These are phyloP conservation scores for Fraxinus americana DNA, from an alignment of 257 asterid genomes.

Conservation along the genomic window DNA sequence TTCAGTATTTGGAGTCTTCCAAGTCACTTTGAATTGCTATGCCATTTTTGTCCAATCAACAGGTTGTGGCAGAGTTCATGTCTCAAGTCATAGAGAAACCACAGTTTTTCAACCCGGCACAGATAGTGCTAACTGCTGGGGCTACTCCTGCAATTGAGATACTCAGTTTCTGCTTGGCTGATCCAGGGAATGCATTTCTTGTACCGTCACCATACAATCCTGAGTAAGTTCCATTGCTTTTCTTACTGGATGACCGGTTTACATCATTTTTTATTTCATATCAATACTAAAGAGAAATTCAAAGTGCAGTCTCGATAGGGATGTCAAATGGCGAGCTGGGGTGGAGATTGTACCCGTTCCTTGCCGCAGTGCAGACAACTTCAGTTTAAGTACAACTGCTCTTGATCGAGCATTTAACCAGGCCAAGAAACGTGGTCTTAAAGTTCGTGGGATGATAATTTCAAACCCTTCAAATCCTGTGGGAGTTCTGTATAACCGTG, in stretches of 20 bases:
- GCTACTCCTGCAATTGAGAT: constrained; percentile 64
- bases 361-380: constrained; percentile 71
- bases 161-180: constrained; percentile 65
- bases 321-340: constrained; percentile 64
- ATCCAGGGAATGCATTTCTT: constrained; percentile 74
- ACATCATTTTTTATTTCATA: constrained; percentile 2
- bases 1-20: neutral
- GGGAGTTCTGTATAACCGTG: constrained; percentile 49
- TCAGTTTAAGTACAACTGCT: constrained; percentile 48
- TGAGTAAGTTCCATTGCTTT: constrained; percentile 44
- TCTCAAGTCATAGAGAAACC: constrained; percentile 52
- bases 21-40: constrained; percentile 1
- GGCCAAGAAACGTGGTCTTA: constrained; percentile 66
- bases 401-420: constrained; percentile 65
- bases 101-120: constrained; percentile 48
- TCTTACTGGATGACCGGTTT: neutral
- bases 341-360: constrained; percentile 69
- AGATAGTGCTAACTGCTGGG: constrained; percentile 56
- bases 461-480: constrained; percentile 72
- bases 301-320: constrained; percentile 59
- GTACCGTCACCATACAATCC: constrained; percentile 72
- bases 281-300: constrained; percentile 17
- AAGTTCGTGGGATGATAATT: constrained; percentile 59
- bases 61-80: constrained; percentile 71
- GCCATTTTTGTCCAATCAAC: constrained; percentile 22